Conservation (phyloP, 805 yeast species). For the Lipomyces lipofer region DNA sequence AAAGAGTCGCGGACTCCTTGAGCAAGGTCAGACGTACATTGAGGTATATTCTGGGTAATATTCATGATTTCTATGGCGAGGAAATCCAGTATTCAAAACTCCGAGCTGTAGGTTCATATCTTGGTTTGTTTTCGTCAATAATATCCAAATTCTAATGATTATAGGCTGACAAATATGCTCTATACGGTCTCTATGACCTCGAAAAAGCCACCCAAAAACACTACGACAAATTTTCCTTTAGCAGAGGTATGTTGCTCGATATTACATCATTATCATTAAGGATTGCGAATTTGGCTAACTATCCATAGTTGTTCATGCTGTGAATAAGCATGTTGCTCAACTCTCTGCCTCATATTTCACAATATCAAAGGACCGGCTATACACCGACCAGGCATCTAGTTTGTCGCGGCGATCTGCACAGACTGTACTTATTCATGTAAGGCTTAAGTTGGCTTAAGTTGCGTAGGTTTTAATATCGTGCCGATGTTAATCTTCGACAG, state of each 20-base stretch:
- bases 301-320: conserved; percentile 55
- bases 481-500: conserved; percentile 30
- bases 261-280: background rate
- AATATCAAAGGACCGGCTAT: conserved; percentile 78
- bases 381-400: conserved; percentile 60
- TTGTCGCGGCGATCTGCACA: conserved; percentile 59
- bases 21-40: conserved; percentile 82
- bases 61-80: conserved; percentile 45
- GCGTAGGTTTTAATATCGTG: background rate
- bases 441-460: background rate
- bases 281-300: background rate
- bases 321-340: conserved; percentile 69
- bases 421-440: conserved; percentile 53
- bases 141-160: too few relatives aligned
- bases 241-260: conserved; percentile 41
- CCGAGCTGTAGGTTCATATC: conserved; percentile 27
- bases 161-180: conserved; percentile 56
- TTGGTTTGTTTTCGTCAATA: background rate
- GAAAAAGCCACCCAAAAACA: conserved; percentile 45
- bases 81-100: conserved; percentile 40
- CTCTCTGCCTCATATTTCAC: conserved; percentile 86
- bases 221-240: conserved; percentile 63
- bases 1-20: conserved; percentile 74
- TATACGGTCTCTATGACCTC: conserved; percentile 56
- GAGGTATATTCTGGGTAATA: conserved; percentile 76